Base-by-base conservation (phyloP, 768 basidiomycete genomes). In the Pseudohyphozyma bogoriensis region DNA sequence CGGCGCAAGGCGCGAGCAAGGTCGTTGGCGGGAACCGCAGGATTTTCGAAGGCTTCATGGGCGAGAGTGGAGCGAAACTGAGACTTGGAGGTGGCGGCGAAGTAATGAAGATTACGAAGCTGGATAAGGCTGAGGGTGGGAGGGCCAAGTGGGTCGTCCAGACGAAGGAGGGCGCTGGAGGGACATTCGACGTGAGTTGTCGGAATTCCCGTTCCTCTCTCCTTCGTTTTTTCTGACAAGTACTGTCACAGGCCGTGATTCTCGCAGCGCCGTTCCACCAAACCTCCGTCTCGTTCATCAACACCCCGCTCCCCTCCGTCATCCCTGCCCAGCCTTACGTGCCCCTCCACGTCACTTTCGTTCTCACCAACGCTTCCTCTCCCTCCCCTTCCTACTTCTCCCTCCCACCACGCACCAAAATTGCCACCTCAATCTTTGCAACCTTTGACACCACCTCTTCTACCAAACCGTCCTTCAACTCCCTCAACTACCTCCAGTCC, bases 221-320 rank as follows among this genome's bases (percentile, higher is more conserved):
- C 11, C 28, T 5, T 32, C 3, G 9, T 22, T 3, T 12, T 9
- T 33, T 33, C 39, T n/a, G 9, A 35, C 24, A 0, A 36, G 24
- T 15, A 4, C 22, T 51, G 2, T 91, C 88, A 71, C 81, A 80
- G 70, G 83, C 82, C 3, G 80, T 96, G 58, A 84, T 97, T 70
- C 77, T 95, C 56, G 90, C 91, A 3, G 84, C 89, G 2, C 93
- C 93, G 3, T 86, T 83, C 77, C 83, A 87, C 73, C 81, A 79
- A 31, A 79, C 86, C 2, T 75, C 74, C 18, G 54, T 69, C 33
- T 24, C 51, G 10, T 22, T 71, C 26, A 42, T 57, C 51, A 62
- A 69, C 59, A 56, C 64, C 8, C 8, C 24, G 22, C 66, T 64
- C 33, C 70, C 79, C 7, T 72, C 77, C 4, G 77, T 77, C 50